Percentiles rank a stretch among this genome's conserved stretches.
phyloP scores from a whole-genome alignment of 2,329 filamentous ascomycete genomes.

The Colletotrichum simmondsii region DNA sequence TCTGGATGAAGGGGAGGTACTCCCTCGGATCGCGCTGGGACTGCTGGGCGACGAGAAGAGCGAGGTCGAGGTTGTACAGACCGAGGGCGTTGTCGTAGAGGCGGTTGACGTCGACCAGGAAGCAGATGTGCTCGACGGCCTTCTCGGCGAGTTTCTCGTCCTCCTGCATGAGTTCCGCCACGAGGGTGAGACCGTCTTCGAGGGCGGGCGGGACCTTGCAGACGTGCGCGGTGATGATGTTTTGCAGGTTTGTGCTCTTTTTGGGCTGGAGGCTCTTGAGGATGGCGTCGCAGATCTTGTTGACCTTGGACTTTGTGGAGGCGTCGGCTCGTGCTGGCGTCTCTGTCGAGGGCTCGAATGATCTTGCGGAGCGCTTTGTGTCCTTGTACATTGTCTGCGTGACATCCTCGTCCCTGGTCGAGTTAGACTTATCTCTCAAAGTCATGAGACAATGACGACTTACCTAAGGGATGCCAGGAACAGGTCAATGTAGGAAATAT shows the following conservation, averaged over 20 bases:
- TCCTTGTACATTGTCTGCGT: conserved; percentile 93
- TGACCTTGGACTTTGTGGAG: conserved; percentile 72
- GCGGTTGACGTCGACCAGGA: conserved; percentile 91
- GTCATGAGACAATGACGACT: conserved; percentile 37
- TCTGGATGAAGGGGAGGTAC: conserved; percentile 94
- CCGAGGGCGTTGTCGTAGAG: conserved; percentile 92
- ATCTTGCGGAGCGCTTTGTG: conserved; percentile 63
- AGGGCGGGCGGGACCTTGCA: conserved; percentile 93
- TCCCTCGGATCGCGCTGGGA: conserved; percentile 95
- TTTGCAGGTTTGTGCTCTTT: conserved; percentile 79
- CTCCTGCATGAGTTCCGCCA: conserved; percentile 78
- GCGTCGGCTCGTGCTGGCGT: conserved; percentile 30
- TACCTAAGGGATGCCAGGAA: conserved; percentile 89
- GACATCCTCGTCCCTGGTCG: conserved; percentile 83
- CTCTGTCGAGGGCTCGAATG: conserved; percentile 26
- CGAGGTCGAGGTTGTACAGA: conserved; percentile 90
- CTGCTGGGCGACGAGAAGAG: conserved; percentile 91
- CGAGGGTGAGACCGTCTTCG: conserved; percentile 83
- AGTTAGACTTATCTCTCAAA: conserved; percentile 38
- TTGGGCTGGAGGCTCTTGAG: conserved; percentile 73
- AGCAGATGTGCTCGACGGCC: conserved; percentile 96
- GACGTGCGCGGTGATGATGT: conserved; percentile 93
- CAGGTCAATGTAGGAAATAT: conserved; percentile 85
- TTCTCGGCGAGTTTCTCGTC: conserved; percentile 81
- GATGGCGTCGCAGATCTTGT: conserved; percentile 88